A percentile compares a stretch with the other conserved stretches of the same genome.
Evolutionary conservation across 2,329 filamentous ascomycete species (phyloP).

Genomic region (Neofusicoccum laricinum): DNA sequence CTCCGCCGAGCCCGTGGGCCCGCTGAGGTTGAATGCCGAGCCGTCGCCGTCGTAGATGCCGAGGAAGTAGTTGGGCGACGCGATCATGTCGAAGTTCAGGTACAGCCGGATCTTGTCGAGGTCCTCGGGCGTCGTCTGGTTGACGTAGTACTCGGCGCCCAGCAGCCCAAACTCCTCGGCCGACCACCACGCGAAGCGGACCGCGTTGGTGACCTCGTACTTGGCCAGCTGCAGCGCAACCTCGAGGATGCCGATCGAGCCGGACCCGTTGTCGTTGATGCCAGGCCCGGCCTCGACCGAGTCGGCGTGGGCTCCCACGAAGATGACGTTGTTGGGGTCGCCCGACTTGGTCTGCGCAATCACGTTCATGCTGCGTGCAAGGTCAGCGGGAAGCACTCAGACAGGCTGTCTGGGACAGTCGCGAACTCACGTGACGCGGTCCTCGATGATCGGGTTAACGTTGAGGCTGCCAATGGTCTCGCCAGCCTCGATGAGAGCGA

Average conservation of each 20-base stretch:
- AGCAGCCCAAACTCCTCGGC: slow-evolving; percentile 38
- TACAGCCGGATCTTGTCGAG: slow-evolving; percentile 35
- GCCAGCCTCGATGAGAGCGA: slow-evolving; percentile 51
- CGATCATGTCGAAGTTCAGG: slow-evolving; percentile 44
- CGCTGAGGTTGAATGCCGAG: slow-evolving; percentile 28
- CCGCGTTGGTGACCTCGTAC: slow-evolving; percentile 37
- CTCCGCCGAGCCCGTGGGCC: slow-evolving; percentile 31
- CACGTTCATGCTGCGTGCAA: slow-evolving; percentile 27
- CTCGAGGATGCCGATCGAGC: slow-evolving; percentile 35
- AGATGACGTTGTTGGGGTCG: slow-evolving; percentile 33
- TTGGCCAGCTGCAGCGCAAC: slow-evolving; percentile 37
- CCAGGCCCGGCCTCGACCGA: slow-evolving; percentile 36
- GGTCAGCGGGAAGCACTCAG: neutral
- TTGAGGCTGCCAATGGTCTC: slow-evolving; percentile 39
- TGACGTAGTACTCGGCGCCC: slow-evolving; percentile 35
- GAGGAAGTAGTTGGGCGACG: slow-evolving; percentile 35
- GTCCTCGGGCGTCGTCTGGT: slow-evolving; percentile 28
- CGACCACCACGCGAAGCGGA: slow-evolving; percentile 39
- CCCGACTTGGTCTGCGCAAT: slow-evolving; percentile 36
- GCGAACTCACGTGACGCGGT: slow-evolving; percentile 41
- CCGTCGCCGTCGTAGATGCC: slow-evolving; percentile 39
- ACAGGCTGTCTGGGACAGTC: neutral
- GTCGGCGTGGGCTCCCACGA: slow-evolving; percentile 38
- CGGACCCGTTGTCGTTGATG: slow-evolving; percentile 42
- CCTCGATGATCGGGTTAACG: slow-evolving; percentile 46